Evolutionary conservation across 352 stramenopile species (phyloP).

Genomic region (Phytophthora pisi): DNA sequence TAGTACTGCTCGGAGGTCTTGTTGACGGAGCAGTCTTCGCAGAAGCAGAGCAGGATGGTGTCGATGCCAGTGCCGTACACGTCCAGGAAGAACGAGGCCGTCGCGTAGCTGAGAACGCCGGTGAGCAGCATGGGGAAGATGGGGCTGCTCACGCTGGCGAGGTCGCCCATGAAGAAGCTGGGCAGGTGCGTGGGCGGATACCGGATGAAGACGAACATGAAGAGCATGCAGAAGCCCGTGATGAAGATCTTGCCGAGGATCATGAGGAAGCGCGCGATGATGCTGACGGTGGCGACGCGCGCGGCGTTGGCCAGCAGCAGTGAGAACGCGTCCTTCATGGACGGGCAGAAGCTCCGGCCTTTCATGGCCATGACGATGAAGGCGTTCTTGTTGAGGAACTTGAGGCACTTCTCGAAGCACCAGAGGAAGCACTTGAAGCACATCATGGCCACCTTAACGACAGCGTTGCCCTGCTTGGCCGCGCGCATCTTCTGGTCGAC

Average conservation of each 20-base stretch:
- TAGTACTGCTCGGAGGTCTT: conserved; percentile 79
- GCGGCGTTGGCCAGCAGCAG: conserved; percentile 95
- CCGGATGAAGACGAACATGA: conserved; percentile 85
- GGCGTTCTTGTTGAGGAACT: conserved; percentile 91
- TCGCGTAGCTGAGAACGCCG: conserved; percentile 71
- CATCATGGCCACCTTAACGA: conserved; percentile 79
- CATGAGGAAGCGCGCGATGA: conserved; percentile 86
- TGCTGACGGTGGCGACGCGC: conserved; percentile 86
- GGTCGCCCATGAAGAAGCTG: conserved; percentile 79
- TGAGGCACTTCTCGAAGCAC: conserved; percentile 91
- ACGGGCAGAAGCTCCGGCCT: conserved; percentile 83
- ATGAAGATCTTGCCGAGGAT: conserved; percentile 90
- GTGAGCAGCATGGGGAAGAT: conserved; percentile 85
- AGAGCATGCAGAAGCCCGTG: conserved; percentile 74
- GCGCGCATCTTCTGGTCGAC: conserved; percentile 76
- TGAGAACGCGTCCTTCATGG: conserved; percentile 95
- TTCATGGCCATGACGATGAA: conserved; percentile 92
- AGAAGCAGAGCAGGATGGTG: conserved; percentile 89
- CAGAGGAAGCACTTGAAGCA: conserved; percentile 90
- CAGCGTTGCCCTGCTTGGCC: conserved; percentile 65
- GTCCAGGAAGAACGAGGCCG: conserved; percentile 79
- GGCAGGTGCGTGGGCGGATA: conserved; percentile 57
- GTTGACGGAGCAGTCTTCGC: conserved; percentile 86
- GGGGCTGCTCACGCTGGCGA: conserved; percentile 65
- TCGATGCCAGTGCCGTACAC: conserved; percentile 87